Percentiles rank a stretch among this genome's conserved stretches.
These are phyloP conservation scores for Silene latifolia DNA, from an alignment of 148 eudicot species.

Conservation along the genomic window DNA sequence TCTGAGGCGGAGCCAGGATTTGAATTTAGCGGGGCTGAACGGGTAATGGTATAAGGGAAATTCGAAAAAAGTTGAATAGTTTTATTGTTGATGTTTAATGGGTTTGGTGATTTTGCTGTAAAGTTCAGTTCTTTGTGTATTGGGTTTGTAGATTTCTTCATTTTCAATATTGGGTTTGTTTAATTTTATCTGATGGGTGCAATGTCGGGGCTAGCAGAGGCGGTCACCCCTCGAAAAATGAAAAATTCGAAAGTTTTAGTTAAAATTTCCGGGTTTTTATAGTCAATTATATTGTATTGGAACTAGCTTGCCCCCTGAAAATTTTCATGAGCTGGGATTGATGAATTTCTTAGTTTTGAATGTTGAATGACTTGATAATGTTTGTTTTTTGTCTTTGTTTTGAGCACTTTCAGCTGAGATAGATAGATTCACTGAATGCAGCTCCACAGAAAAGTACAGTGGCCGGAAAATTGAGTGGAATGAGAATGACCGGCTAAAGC, in stretches of 20 bases:
- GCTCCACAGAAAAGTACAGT: slow-evolving; percentile 60
- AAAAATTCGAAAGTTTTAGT: too few species aligned
- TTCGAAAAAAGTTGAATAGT: not conserved
- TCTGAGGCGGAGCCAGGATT: not conserved
- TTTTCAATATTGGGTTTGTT: slow-evolving; percentile 16
- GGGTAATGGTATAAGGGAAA: too few species aligned
- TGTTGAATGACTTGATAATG: slow-evolving; percentile 4
- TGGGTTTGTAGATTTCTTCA: slow-evolving; percentile 6
- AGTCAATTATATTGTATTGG: too few species aligned
- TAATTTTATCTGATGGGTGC: not conserved
- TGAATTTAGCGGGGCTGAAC: too few species aligned
- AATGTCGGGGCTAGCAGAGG: not conserved
- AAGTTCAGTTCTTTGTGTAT: slow-evolving; percentile 5
- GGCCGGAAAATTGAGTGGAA: slow-evolving; percentile 47
- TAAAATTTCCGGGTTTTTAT: too few species aligned
- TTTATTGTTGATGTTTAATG: not conserved
- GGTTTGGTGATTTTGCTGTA: slow-evolving; percentile 6
- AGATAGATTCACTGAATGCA: slow-evolving; percentile 74
- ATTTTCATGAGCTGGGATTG: not conserved
- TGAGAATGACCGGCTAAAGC: slow-evolving; percentile 1
- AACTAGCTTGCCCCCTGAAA: too few species aligned
- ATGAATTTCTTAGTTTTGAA: not conserved
- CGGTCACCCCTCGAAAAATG: too few species aligned
- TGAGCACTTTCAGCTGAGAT: slow-evolving; percentile 42
- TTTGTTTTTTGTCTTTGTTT: slow-evolving; percentile 5